Base-by-base conservation (phyloP, 306 rosid species). In the Pyrus pyrifolia region DNA sequence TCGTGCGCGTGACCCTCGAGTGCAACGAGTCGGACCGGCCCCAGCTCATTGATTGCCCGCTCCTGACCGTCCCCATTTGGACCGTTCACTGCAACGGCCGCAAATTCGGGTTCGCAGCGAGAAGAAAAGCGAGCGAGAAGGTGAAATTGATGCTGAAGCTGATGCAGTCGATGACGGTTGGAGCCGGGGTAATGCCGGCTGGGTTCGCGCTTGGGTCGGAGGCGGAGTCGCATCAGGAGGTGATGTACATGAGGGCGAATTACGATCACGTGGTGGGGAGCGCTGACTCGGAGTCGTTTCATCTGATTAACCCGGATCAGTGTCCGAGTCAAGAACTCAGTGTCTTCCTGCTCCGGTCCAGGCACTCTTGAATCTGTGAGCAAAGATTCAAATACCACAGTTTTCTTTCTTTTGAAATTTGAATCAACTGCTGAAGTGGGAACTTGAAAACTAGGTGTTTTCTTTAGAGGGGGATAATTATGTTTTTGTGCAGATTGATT, bases 261-360 rank as follows among this genome's bases (percentile, higher is more conserved):
- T 95, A 86, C 44, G 98, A 95, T 74, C 97, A 95, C 83, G 95
- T 95, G 31, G 90, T 95, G 27, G 98, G 98, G 6, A 83, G 85
- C 53, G 91, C 85, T 0, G 97, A 92, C 75, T 89, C 93, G 42
- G 97, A 95, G 80, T 92, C 99, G 23, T 92, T 95, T 74, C 96
- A 95, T 29, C 97, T 95, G 25, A 88, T 95, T 6, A 95, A 89
- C 91, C 97, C 96, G 71, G 97, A 89, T 84, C 93, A 89, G 87
- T 89, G 79, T 75, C 86, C 92, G 2, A 87, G 89, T 82, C 99
- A 95, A 77, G 98, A 95, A 82, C 96, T 95, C 86, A 88, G 96
- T 38, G 86, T 95, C 15, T 95, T 95, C 92, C 87, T 95, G 92
- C 92, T 92, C 83, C 82, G 97, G 74, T 88, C 97, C 78, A 68